Percentiles rank a stretch among this genome's conserved stretches.
phyloP scores from a whole-genome alignment of 1,284 basidiomycete genomes.

The Chalciporus sp. region DNA sequence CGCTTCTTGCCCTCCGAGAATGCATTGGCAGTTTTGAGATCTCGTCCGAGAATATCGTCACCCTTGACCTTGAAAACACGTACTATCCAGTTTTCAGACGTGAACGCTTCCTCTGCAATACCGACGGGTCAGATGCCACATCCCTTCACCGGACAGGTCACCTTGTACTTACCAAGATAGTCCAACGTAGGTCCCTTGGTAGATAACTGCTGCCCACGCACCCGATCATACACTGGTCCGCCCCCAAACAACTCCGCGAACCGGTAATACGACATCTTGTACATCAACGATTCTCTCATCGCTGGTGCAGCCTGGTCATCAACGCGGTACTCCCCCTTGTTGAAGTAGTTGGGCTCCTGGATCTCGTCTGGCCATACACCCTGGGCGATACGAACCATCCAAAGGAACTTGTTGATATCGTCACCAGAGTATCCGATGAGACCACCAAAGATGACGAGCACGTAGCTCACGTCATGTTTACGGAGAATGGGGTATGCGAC shows the following conservation, averaged over 20 bases:
- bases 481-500: conserved; percentile 95
- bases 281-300: conserved; percentile 98
- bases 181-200: conserved; percentile 80
- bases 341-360: conserved; percentile 94
- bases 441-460: conserved; percentile 97
- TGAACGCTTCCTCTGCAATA: conserved; percentile 88
- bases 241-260: conserved; percentile 87
- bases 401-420: conserved; percentile 99
- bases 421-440: conserved; percentile 97
- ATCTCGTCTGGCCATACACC: conserved; percentile 99
- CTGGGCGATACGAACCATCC: conserved; percentile 98
- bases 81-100: conserved; percentile 97
- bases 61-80: conserved; percentile 97
- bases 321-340: conserved; percentile 90
- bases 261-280: conserved; percentile 97
- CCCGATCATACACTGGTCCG: conserved; percentile 74
- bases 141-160: neutral
- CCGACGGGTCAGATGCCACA: conserved; percentile 10
- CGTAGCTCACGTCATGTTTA: conserved; percentile 98
- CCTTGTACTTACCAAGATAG: conserved; percentile 67
- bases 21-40: conserved; percentile 83
- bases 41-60: conserved; percentile 89
- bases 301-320: conserved; percentile 84
- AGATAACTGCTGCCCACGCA: conserved; percentile 82
- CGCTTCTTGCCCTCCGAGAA: conserved; percentile 88